Percentiles rank a stretch among this genome's conserved stretches.
These are phyloP conservation scores for Pestalotiopsis sp. DNA, from an alignment of 2,329 filamentous ascomycete genomes.

Conservation along the genomic window DNA sequence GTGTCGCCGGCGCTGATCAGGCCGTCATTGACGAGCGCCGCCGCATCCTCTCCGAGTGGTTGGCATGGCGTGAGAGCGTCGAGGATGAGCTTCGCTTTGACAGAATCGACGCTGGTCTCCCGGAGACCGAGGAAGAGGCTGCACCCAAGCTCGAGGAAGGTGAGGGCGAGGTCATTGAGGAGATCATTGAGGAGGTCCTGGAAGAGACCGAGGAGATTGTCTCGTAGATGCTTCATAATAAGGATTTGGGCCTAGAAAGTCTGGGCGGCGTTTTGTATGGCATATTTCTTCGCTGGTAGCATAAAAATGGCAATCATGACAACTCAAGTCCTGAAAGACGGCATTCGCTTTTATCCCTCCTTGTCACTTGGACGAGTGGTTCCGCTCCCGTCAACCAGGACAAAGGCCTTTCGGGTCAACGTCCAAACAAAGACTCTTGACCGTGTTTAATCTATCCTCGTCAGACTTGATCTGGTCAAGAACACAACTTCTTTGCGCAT, in stretches of 20 bases:
- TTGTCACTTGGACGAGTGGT: not conserved
- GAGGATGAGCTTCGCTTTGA: slow-evolving; percentile 75
- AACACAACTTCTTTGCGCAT: no score
- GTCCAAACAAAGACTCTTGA: not conserved
- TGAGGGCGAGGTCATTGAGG: slow-evolving; percentile 82
- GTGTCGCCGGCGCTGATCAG: slow-evolving; percentile 90
- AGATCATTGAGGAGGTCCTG: slow-evolving; percentile 81
- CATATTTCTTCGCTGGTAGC: slow-evolving; percentile 9
- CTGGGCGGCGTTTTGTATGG: slow-evolving; percentile 10
- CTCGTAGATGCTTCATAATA: slow-evolving; percentile 20
- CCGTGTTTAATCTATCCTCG: not conserved
- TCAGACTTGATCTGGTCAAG: no score
- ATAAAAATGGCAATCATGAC: slow-evolving; percentile 10
- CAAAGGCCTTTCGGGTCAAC: not conserved
- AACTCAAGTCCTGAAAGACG: not conserved
- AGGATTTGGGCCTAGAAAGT: slow-evolving; percentile 1
- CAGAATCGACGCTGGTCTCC: slow-evolving; percentile 67
- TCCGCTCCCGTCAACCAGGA: not conserved
- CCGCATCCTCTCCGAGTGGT: slow-evolving; percentile 84
- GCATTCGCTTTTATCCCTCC: not conserved
- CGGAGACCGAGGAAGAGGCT: slow-evolving; percentile 65
- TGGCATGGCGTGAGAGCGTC: slow-evolving; percentile 76
- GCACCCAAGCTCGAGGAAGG: slow-evolving; percentile 64
- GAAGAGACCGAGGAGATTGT: slow-evolving; percentile 84
- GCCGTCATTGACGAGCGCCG: slow-evolving; percentile 90